phyloP scores from a whole-genome alignment of 495 filamentous ascomycete genomes.

The Penicillium goetzii region DNA sequence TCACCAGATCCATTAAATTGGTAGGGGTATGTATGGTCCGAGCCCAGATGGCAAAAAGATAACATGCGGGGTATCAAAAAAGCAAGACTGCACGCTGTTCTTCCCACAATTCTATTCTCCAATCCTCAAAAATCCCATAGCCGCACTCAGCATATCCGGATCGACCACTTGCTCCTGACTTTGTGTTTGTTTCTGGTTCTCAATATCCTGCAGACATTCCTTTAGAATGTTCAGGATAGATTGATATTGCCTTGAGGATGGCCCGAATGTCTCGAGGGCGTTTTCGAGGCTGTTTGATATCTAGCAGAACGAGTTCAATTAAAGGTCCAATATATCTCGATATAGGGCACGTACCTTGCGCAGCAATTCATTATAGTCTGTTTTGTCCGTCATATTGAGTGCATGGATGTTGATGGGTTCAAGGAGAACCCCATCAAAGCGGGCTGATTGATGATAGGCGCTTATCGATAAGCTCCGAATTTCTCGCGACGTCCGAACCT shows the following conservation, averaged over 20 bases:
- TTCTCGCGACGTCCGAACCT: conserved; percentile 16
- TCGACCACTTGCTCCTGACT: conserved; percentile 27
- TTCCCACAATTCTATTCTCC: conserved; percentile 24
- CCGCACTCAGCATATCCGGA: conserved; percentile 39
- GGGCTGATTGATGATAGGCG: neutral
- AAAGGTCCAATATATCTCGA: neutral
- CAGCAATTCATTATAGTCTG: conserved; percentile 38
- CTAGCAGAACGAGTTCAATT: conserved; percentile 18
- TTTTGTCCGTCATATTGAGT: conserved; percentile 2
- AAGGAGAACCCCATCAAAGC: neutral
- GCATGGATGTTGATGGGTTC: neutral
- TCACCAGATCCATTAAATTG: neutral
- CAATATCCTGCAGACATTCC: conserved; percentile 40
- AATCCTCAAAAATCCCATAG: conserved; percentile 47
- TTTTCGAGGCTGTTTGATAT: conserved; percentile 49
- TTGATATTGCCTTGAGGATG: conserved; percentile 45
- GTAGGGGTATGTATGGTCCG: neutral
- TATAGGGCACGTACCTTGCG: conserved; percentile 32
- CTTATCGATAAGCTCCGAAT: conserved; percentile 32
- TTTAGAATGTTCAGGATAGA: conserved; percentile 42
- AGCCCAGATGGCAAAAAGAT: neutral
- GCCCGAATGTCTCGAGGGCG: conserved; percentile 46
- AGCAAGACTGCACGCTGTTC: neutral
- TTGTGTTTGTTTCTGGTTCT: conserved; percentile 22
- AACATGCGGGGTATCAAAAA: conserved; percentile 19